Evolutionary conservation across 2,329 filamentous ascomycete genomes (phyloP).

Genomic region (Xylogone sp.): DNA sequence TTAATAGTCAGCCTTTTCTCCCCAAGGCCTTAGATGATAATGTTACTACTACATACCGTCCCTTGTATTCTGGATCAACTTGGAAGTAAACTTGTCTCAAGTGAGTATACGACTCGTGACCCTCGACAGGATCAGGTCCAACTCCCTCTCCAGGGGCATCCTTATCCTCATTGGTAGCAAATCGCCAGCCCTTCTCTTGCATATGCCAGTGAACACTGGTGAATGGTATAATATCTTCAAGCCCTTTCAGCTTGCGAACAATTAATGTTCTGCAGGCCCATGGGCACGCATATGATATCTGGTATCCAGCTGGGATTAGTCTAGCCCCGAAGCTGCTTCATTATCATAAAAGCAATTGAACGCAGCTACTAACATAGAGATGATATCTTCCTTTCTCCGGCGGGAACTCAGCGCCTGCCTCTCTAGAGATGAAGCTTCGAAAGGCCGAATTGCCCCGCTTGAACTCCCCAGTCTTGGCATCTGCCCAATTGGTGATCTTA

Average conservation of each 20-base stretch:
- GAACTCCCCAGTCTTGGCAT: conserved; percentile 83
- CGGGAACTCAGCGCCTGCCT: conserved; percentile 61
- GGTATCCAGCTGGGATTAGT: conserved; percentile 45
- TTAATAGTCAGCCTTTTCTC: background rate
- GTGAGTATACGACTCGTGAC: conserved; percentile 61
- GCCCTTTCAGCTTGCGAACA: conserved; percentile 82
- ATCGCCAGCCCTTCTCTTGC: conserved; percentile 62
- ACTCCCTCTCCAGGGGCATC: conserved; percentile 58
- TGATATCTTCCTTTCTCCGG: conserved; percentile 88
- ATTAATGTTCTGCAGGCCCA: conserved; percentile 85
- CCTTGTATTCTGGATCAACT: conserved; percentile 60
- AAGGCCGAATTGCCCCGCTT: conserved; percentile 84
- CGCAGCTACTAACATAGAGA: conserved; percentile 74
- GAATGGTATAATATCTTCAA: conserved; percentile 73
- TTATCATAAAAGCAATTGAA: conserved; percentile 57
- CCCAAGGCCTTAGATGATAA: background rate
- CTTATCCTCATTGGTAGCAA: conserved; percentile 56
- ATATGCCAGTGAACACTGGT: conserved; percentile 57
- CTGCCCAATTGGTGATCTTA: conserved; percentile 81
- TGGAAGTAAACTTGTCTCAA: conserved; percentile 65
- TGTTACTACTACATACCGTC: conserved; percentile 33
- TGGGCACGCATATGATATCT: conserved; percentile 46
- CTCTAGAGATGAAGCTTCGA: conserved; percentile 61
- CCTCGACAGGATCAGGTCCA: conserved; percentile 57
- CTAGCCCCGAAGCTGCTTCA: conserved; percentile 40